These are phyloP conservation scores for Hortiboletus campestris DNA, from an alignment of 768 basidiomycete genomes.

Conservation along the genomic window DNA sequence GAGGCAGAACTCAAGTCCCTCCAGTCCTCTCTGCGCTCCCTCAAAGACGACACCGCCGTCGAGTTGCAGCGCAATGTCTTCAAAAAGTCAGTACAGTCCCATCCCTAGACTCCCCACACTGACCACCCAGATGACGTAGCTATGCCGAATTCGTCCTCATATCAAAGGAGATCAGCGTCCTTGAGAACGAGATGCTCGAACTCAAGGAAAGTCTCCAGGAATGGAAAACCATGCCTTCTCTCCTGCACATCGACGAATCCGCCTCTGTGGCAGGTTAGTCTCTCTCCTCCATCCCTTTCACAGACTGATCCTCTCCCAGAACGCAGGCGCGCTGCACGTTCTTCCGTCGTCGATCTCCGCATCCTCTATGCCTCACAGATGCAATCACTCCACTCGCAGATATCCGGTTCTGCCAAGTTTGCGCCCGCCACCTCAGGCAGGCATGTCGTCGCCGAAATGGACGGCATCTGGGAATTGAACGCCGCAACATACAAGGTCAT, in stretches of 20 bases:
- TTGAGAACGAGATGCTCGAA: conserved; percentile 98
- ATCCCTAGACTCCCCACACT: neutral
- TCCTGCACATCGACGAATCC: conserved; percentile 86
- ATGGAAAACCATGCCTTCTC: conserved; percentile 94
- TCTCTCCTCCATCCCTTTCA: conserved; percentile 26
- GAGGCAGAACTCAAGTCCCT: conserved; percentile 75
- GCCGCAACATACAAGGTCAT: conserved; percentile 93
- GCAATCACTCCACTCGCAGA: conserved; percentile 82
- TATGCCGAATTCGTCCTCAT: conserved; percentile 96
- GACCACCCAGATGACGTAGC: conserved; percentile 41
- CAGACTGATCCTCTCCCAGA: conserved; percentile 32
- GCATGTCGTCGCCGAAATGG: conserved; percentile 85
- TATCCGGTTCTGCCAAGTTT: conserved; percentile 95
- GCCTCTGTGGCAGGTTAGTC: conserved; percentile 53
- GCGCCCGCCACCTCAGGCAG: conserved; percentile 88
- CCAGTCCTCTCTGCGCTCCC: conserved; percentile 69
- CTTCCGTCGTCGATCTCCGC: conserved; percentile 93
- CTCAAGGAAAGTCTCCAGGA: conserved; percentile 92
- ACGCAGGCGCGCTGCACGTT: conserved; percentile 66
- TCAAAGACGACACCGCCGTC: conserved; percentile 69
- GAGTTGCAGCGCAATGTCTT: conserved; percentile 92
- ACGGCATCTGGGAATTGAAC: conserved; percentile 80
- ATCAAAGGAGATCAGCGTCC: conserved; percentile 93
- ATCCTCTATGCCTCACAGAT: conserved; percentile 94
- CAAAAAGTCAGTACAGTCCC: conserved; percentile 67